Percentiles rank a stretch among this genome's conserved stretches.
phyloP scores from a whole-genome alignment of 2,329 filamentous ascomycete genomes.

The Phialemoniopsis sp. region DNA sequence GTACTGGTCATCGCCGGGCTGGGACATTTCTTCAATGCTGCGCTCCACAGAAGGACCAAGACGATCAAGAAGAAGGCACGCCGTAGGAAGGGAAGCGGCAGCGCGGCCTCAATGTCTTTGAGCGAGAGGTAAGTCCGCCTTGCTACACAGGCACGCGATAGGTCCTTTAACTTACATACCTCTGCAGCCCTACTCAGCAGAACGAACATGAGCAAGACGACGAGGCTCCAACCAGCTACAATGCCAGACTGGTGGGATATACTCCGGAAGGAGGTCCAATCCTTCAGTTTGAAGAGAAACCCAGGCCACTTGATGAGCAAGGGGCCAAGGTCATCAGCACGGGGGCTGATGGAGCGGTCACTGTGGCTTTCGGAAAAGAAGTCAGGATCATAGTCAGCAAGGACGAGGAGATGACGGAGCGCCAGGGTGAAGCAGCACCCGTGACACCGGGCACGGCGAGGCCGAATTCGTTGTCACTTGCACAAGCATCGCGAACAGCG shows the following conservation, averaged over 20 bases:
- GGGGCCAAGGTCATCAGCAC: slow-evolving; percentile 31
- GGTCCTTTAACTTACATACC: too few relatives aligned
- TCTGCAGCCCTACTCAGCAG: too few relatives aligned
- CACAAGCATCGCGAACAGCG: too few relatives aligned
- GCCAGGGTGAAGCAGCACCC: too few relatives aligned
- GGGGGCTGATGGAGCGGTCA: slow-evolving; percentile 25
- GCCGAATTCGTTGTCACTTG: too few relatives aligned
- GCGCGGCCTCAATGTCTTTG: slow-evolving; percentile 1
- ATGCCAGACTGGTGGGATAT: slow-evolving; percentile 35
- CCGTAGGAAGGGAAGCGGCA: slow-evolving; percentile 1
- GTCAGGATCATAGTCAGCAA: slow-evolving; percentile 7
- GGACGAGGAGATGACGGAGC: too few relatives aligned
- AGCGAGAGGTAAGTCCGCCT: slow-evolving; percentile 3
- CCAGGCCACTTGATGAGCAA: slow-evolving; percentile 19
- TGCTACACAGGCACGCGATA: too few relatives aligned
- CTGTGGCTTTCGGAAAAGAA: slow-evolving; percentile 30
- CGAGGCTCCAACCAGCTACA: slow-evolving; percentile 16
- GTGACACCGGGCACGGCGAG: too few relatives aligned
- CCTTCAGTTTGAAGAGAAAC: slow-evolving; percentile 33
- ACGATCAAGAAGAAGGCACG: slow-evolving; percentile 22
- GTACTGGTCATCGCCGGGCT: slow-evolving; percentile 55
- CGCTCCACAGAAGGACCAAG: slow-evolving; percentile 25
- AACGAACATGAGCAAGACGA: slow-evolving; percentile 24
- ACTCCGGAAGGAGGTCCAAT: slow-evolving; percentile 41
- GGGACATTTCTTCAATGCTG: slow-evolving; percentile 41